phyloP scores from a whole-genome alignment of 805 yeast species.

The Komagataella pastoris region DNA sequence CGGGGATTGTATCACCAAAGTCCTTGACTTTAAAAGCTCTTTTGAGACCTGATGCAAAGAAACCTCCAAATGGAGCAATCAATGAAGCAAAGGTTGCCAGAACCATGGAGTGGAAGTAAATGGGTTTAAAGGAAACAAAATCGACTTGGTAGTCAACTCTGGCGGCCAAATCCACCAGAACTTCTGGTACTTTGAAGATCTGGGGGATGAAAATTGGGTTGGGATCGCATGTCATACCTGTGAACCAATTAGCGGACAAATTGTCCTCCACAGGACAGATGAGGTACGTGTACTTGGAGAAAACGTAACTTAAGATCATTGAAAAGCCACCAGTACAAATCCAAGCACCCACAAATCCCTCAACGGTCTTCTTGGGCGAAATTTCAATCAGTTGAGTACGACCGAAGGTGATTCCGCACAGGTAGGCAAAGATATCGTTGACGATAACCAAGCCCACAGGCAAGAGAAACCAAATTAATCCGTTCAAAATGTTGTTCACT shows the following conservation, averaged over 20 bases:
- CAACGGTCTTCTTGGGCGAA: constrained; percentile 95
- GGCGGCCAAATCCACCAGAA: constrained; percentile 31
- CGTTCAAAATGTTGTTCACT: constrained; percentile 77
- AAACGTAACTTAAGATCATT: constrained; percentile 45
- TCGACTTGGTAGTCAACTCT: constrained; percentile 15
- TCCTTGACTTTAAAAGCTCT: constrained; percentile 94
- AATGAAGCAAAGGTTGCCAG: constrained; percentile 92
- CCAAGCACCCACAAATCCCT: constrained; percentile 98
- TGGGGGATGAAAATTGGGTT: constrained; percentile 86
- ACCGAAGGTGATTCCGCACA: constrained; percentile 96
- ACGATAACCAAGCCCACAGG: constrained; percentile 89
- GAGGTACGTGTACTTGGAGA: constrained; percentile 58
- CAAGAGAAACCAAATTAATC: constrained; percentile 86
- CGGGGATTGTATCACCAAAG: constrained; percentile 97
- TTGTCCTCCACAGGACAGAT: constrained; percentile 77
- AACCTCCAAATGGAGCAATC: constrained; percentile 97
- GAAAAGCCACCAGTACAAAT: constrained; percentile 75
- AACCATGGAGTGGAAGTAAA: constrained; percentile 77
- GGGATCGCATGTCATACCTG: constrained; percentile 60
- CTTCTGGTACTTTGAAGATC: constrained; percentile 60
- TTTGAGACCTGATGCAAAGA: constrained; percentile 94
- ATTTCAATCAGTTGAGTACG: constrained; percentile 83
- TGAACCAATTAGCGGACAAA: constrained; percentile 44
- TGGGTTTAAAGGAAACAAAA: constrained; percentile 60
- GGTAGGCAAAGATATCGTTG: constrained; percentile 91